Conservation (phyloP, 371 early-diverging fungal genomes). For the Actinomucor elegans region DNA sequence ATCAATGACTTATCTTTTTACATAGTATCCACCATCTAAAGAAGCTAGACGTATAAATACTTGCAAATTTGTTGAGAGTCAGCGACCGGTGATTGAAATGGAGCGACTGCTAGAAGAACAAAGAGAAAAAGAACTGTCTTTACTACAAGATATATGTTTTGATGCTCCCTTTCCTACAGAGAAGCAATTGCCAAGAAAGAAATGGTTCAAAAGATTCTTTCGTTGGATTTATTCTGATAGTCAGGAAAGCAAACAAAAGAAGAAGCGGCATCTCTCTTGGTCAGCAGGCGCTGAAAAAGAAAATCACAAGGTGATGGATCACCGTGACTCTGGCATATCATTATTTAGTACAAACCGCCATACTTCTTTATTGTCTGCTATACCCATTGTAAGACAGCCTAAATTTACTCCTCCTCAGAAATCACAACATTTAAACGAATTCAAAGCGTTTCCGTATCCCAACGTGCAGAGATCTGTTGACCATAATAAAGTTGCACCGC, state of each 20-base stretch:
- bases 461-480: too few species aligned
- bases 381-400: conserved; percentile 8
- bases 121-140: conserved; percentile 4
- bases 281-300: background rate
- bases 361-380: background rate
- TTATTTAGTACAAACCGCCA: background rate
- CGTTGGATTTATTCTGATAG: background rate
- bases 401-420: conserved; percentile 4
- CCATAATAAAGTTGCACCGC: too few species aligned
- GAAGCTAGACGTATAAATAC: conserved; percentile 4
- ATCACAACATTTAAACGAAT: too few species aligned
- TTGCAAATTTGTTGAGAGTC: conserved; percentile 8
- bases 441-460: too few species aligned
- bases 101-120: background rate
- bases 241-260: background rate
- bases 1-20: too few species aligned
- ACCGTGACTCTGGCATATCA: conserved; percentile 4
- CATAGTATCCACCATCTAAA: conserved; percentile 14
- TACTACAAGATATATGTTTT: too few species aligned
- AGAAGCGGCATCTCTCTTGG: background rate
- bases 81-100: conserved; percentile 2
- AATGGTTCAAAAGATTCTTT: background rate
- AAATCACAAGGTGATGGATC: background rate
- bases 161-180: too few species aligned
- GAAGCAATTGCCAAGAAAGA: background rate